Conservation (phyloP, 768 basidiomycete species). For the Lentinula raphanica region DNA sequence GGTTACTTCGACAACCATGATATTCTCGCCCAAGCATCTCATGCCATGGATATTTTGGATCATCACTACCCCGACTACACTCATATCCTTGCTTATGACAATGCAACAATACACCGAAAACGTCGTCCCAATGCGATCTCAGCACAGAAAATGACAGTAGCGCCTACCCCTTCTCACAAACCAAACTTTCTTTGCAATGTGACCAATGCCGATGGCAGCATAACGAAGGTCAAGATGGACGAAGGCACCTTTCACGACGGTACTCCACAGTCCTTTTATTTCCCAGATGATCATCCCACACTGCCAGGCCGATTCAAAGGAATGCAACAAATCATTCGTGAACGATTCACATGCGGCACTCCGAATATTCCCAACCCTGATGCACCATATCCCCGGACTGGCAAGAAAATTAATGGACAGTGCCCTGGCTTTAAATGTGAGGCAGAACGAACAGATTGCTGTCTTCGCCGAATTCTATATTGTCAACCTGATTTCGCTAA, state of each 20-base stretch:
- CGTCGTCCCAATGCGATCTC: not conserved
- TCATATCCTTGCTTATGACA: not conserved
- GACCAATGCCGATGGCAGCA: too few species aligned
- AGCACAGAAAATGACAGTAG: not conserved
- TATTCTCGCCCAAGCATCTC: not conserved
- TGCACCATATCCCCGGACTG: too few species aligned
- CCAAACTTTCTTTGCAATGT: not conserved
- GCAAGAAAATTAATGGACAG: too few species aligned
- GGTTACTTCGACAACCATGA: not conserved
- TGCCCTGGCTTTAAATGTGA: slow-evolving; percentile 16
- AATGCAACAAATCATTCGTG: slow-evolving; percentile 3
- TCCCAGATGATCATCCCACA: slow-evolving; percentile 11
- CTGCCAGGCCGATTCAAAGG: slow-evolving; percentile 18
- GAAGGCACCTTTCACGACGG: slow-evolving; percentile 16
- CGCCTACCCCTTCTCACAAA: not conserved
- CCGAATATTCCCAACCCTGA: too few species aligned
- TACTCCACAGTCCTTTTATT: slow-evolving; percentile 9
- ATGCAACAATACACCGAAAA: not conserved
- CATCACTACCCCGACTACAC: not conserved
- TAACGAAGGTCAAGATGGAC: slow-evolving; percentile 16
- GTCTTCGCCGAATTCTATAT: slow-evolving; percentile 22
- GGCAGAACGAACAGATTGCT: slow-evolving; percentile 11
- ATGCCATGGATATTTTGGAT: not conserved
- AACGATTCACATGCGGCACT: too few species aligned
- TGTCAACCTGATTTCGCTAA: slow-evolving; percentile 26